Conservation (phyloP, 306 rosid genomes). For the Ziziphus jujuba region DNA sequence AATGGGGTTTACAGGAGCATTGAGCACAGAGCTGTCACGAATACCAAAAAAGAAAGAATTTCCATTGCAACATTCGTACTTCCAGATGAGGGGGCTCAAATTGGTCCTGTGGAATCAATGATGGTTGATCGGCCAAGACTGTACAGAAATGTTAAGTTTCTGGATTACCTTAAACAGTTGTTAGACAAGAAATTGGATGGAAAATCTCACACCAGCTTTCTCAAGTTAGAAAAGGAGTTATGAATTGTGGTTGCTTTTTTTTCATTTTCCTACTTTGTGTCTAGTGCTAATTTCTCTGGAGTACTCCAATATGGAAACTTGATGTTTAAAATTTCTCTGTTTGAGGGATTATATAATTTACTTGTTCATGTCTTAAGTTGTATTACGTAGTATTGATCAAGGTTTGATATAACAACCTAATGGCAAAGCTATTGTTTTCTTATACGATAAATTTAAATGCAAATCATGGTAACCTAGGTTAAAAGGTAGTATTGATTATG, state of each 20-base stretch:
- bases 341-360: no score
- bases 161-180: conserved; percentile 35
- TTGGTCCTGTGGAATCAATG: conserved; percentile 38
- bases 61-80: conserved; percentile 21
- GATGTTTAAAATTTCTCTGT: no score
- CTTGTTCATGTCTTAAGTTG: no score
- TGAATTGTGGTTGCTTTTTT: neutral
- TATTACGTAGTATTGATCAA: no score
- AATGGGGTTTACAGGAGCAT: conserved; percentile 48
- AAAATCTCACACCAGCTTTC: conserved; percentile 28
- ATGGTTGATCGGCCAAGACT: conserved; percentile 26
- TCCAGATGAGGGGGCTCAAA: conserved; percentile 30
- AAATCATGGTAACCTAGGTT: no score
- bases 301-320: no score
- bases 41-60: conserved; percentile 24
- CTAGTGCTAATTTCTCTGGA: no score
- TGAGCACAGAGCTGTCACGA: conserved; percentile 44
- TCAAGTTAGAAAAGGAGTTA: neutral
- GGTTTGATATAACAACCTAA: no score
- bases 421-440: no score
- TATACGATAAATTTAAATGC: no score
- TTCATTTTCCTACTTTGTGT: no score
- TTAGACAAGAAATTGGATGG: conserved; percentile 30
- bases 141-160: conserved; percentile 31
- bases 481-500: no score